Percentiles rank a stretch among this genome's conserved stretches.
These are phyloP conservation scores for Daldinia vernicosa DNA, from an alignment of 495 filamentous ascomycete species.

Conservation along the genomic window DNA sequence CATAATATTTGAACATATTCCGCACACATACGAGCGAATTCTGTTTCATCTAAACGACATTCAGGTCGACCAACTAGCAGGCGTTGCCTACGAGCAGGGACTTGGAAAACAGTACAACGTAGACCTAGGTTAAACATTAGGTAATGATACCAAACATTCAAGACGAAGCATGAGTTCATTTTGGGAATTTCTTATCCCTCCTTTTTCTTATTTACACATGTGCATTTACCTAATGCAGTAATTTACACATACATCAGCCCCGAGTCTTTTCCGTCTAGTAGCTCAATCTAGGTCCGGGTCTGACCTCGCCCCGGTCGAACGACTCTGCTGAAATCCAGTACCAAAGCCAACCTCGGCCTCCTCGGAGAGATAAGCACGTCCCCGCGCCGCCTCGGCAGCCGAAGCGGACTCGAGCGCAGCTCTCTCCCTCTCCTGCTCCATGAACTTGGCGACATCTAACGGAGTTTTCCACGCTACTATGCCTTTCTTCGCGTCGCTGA, in stretches of 20 bases:
- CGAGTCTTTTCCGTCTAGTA: no score
- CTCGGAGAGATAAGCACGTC: neutral
- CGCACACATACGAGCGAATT: neutral
- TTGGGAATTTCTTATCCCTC: neutral
- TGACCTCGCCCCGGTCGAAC: neutral
- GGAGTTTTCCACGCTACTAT: constrained; percentile 65
- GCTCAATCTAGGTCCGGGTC: constrained; percentile 6
- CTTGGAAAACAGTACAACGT: neutral
- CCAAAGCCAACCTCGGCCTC: neutral
- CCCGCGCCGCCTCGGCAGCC: neutral
- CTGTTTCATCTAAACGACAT: neutral
- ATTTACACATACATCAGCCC: neutral
- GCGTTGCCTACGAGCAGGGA: neutral
- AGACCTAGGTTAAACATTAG: neutral
- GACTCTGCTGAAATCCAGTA: constrained; percentile 11
- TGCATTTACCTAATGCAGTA: constrained; percentile 3
- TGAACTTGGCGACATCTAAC: constrained; percentile 45
- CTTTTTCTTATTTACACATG: constrained; percentile 6
- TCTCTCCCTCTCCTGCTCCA: neutral
- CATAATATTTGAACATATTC: neutral
- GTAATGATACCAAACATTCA: constrained; percentile 1
- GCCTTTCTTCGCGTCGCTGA: constrained; percentile 68
- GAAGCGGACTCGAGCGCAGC: neutral
- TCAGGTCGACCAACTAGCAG: neutral
- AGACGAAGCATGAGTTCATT: neutral